Evolutionary conservation across 441 rosid genomes (phyloP).

Genomic region (Arabidopsis lyrata): DNA sequence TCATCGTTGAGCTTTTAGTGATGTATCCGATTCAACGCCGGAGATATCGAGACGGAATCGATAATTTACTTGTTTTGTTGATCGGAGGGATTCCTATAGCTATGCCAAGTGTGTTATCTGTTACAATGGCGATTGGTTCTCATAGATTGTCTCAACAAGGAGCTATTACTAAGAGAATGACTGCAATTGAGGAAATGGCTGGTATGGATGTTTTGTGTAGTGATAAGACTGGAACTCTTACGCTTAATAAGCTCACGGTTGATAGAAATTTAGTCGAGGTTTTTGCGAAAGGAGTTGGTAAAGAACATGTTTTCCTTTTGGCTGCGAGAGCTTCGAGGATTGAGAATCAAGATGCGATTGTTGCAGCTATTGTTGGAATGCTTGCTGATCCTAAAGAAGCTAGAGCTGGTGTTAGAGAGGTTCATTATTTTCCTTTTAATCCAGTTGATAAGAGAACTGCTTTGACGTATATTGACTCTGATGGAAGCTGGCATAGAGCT

Average conservation of each 20-base stretch:
- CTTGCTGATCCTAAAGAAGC: constrained; percentile 74
- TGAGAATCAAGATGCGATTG: constrained; percentile 64
- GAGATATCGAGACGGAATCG: constrained; percentile 79
- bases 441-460: constrained; percentile 94
- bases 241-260: constrained; percentile 81
- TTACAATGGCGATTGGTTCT: constrained; percentile 96
- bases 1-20: constrained; percentile 63
- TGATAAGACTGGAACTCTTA: constrained; percentile 93
- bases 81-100: constrained; percentile 97
- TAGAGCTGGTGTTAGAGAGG: constrained; percentile 75
- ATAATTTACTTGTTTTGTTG: constrained; percentile 83
- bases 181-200: constrained; percentile 98
- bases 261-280: constrained; percentile 80
- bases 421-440: constrained; percentile 87
- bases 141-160: constrained; percentile 88
- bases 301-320: constrained; percentile 56
- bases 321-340: constrained; percentile 66
- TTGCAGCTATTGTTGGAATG: constrained; percentile 59
- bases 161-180: constrained; percentile 98
- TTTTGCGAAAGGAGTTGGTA: constrained; percentile 54
- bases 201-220: constrained; percentile 96
- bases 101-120: constrained; percentile 91
- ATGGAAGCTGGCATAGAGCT: constrained; percentile 82
- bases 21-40: constrained; percentile 87
- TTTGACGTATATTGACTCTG: constrained; percentile 74